A percentile compares a stretch with the other conserved stretches of the same genome.
These are phyloP conservation scores for Tolypocladium ophioglossoides DNA, from an alignment of 2,329 filamentous ascomycete species.

Conservation along the genomic window DNA sequence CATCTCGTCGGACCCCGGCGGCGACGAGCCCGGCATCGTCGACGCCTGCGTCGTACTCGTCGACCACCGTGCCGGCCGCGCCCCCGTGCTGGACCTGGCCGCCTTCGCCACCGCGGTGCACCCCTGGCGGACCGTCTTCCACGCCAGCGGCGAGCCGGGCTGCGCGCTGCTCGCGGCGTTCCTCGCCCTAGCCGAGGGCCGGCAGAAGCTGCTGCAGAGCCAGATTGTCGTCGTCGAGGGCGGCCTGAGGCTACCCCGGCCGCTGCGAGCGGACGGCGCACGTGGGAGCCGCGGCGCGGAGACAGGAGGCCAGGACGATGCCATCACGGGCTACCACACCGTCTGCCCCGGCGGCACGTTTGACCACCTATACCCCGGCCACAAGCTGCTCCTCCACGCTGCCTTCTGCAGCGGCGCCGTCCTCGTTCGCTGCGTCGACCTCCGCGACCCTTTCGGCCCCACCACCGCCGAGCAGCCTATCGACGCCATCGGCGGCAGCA, in stretches of 20 bases:
- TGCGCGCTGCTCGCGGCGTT: constrained; percentile 44
- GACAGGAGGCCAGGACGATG: neutral
- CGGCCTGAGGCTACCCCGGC: constrained; percentile 35
- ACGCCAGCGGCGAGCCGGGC: constrained; percentile 54
- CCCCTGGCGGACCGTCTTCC: constrained; percentile 56
- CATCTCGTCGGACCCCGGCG: constrained; percentile 46
- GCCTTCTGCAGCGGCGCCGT: constrained; percentile 55
- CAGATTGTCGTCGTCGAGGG: constrained; percentile 42
- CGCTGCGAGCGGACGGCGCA: neutral
- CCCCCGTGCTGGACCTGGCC: constrained; percentile 37
- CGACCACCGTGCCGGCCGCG: constrained; percentile 30
- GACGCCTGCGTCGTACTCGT: constrained; percentile 68
- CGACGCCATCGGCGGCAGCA: constrained; percentile 48
- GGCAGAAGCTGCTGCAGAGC: constrained; percentile 34
- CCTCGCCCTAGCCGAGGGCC: constrained; percentile 33
- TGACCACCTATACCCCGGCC: constrained; percentile 88
- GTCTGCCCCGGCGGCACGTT: constrained; percentile 90
- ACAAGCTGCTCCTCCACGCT: constrained; percentile 93
- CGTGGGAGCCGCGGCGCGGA: neutral
- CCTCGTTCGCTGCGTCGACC: constrained; percentile 67
- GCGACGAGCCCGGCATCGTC: constrained; percentile 53
- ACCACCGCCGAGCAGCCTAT: constrained; percentile 76
- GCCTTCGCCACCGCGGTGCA: constrained; percentile 42
- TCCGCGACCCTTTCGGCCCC: constrained; percentile 82
- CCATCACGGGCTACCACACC: constrained; percentile 12